These are phyloP conservation scores for Colletotrichum tanaceti DNA, from an alignment of 2,329 filamentous ascomycete genomes.

Conservation along the genomic window DNA sequence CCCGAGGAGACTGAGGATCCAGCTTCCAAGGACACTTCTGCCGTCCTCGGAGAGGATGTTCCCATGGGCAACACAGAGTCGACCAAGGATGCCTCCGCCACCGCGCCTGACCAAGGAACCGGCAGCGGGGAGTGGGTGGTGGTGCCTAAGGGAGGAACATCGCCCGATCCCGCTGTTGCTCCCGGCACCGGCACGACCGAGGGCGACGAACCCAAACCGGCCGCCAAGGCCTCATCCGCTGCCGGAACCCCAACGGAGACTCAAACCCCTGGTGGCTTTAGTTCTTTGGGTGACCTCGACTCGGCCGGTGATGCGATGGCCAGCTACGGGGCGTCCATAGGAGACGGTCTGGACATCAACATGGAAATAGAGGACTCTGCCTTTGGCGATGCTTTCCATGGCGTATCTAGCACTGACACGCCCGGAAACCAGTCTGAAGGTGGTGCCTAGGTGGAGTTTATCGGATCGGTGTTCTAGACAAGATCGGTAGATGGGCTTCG, in stretches of 20 bases:
- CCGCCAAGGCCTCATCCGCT: slow-evolving; percentile 48
- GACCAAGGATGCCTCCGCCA: slow-evolving; percentile 51
- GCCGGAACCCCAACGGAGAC: slow-evolving; percentile 58
- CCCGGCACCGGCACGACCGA: slow-evolving; percentile 39
- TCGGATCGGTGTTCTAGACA: slow-evolving; percentile 2
- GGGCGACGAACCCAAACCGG: slow-evolving; percentile 21
- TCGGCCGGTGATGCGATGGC: slow-evolving; percentile 78
- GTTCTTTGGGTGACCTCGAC: slow-evolving; percentile 73
- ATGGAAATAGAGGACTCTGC: slow-evolving; percentile 82
- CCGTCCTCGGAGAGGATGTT: slow-evolving; percentile 49
- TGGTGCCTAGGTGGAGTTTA: slow-evolving; percentile 24
- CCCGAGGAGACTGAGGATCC: slow-evolving; percentile 42
- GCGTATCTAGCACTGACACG: slow-evolving; percentile 59
- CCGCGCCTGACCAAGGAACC: slow-evolving; percentile 62
- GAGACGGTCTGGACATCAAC: slow-evolving; percentile 68
- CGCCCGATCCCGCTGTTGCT: slow-evolving; percentile 50
- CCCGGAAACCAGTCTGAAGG: slow-evolving; percentile 46
- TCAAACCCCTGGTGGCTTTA: slow-evolving; percentile 58
- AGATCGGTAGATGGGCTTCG: background rate
- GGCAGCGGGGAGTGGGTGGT: slow-evolving; percentile 79
- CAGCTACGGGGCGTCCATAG: slow-evolving; percentile 65
- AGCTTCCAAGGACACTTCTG: slow-evolving; percentile 40
- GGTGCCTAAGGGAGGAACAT: slow-evolving; percentile 71
- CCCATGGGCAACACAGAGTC: slow-evolving; percentile 66
- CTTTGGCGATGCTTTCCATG: slow-evolving; percentile 86